Evolutionary conservation across 495 filamentous ascomycete genomes (phyloP).

Genomic region (Apodospora peruviana): DNA sequence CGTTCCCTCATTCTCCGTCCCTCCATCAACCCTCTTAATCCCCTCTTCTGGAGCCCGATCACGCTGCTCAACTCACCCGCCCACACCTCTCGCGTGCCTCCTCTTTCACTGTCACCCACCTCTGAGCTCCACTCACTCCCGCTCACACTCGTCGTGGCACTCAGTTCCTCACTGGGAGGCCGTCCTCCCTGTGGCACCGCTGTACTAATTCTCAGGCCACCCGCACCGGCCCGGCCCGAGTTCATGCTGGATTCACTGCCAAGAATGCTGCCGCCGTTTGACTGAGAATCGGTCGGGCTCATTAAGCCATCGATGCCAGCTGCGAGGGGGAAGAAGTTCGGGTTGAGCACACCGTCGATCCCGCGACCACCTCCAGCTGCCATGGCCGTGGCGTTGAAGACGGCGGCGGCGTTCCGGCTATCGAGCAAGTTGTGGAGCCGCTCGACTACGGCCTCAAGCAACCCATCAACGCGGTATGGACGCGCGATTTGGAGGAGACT

Average conservation of each 20-base stretch:
- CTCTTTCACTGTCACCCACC: conserved; percentile 30
- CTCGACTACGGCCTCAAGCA: conserved; percentile 87
- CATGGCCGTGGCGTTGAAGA: conserved; percentile 98
- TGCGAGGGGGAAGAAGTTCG: conserved; percentile 38
- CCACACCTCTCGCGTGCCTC: conserved; percentile 59
- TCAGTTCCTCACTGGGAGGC: conserved; percentile 42
- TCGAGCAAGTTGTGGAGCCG: conserved; percentile 88
- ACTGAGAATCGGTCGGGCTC: conserved; percentile 23
- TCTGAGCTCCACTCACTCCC: conserved; percentile 47
- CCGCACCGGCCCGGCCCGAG: conserved; percentile 10
- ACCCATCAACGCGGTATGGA: conserved; percentile 86
- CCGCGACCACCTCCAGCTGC: conserved; percentile 87
- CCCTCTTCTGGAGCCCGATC: conserved; percentile 94
- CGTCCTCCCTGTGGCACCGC: conserved; percentile 25
- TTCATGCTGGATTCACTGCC: conserved; percentile 6
- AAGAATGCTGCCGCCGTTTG: conserved; percentile 7
- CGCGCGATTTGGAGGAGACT: conserved; percentile 89
- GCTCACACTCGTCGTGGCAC: conserved; percentile 40
- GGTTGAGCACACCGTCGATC: conserved; percentile 46
- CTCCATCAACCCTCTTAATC: conserved; percentile 90
- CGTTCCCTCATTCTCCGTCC: conserved; percentile 79
- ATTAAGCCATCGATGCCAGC: conserved; percentile 19
- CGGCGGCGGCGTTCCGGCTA: conserved; percentile 86
- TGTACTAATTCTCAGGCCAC: conserved; percentile 36
- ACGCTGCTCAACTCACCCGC: conserved; percentile 80